A percentile compares a stretch with the other conserved stretches of the same genome.
Evolutionary conservation across 805 yeast genomes (phyloP).

Genomic region (Soucietia sequanensis): DNA sequence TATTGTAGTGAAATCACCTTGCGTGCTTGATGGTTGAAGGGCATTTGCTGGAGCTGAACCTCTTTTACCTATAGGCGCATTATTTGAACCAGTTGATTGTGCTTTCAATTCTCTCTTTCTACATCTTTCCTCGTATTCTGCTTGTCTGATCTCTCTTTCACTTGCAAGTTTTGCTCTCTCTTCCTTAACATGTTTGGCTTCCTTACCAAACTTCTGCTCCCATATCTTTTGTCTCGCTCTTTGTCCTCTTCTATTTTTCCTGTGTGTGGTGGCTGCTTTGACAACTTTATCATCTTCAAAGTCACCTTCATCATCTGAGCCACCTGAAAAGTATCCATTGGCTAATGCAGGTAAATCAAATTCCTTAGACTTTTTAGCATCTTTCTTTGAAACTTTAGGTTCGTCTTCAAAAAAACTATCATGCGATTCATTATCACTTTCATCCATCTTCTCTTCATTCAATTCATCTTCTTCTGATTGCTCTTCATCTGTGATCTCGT

Average conservation of each 20-base stretch:
- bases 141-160: constrained; percentile 58
- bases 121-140: constrained; percentile 71
- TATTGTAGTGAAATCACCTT: too few relatives aligned
- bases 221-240: constrained; percentile 95
- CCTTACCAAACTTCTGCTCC: constrained; percentile 83
- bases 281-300: constrained; percentile 50
- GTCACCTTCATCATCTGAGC: constrained; percentile 60
- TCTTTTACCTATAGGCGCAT: constrained; percentile 39
- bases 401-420: constrained; percentile 41
- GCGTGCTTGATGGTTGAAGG: constrained; percentile 1
- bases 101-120: constrained; percentile 62
- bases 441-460: constrained; percentile 12
- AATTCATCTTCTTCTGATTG: constrained; percentile 39
- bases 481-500: constrained; percentile 67
- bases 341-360: constrained; percentile 64
- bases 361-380: constrained; percentile 23
- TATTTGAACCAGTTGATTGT: constrained; percentile 38
- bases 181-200: constrained; percentile 79
- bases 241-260: constrained; percentile 94
- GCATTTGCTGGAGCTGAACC: constrained; percentile 8
- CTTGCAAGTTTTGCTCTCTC: constrained; percentile 54
- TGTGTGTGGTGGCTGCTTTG: constrained; percentile 50
- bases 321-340: constrained; percentile 84
- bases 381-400: constrained; percentile 12
- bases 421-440: constrained; percentile 7